phyloP scores from a whole-genome alignment of 2,329 filamentous ascomycete species.

The Cytospora schulzeri region DNA sequence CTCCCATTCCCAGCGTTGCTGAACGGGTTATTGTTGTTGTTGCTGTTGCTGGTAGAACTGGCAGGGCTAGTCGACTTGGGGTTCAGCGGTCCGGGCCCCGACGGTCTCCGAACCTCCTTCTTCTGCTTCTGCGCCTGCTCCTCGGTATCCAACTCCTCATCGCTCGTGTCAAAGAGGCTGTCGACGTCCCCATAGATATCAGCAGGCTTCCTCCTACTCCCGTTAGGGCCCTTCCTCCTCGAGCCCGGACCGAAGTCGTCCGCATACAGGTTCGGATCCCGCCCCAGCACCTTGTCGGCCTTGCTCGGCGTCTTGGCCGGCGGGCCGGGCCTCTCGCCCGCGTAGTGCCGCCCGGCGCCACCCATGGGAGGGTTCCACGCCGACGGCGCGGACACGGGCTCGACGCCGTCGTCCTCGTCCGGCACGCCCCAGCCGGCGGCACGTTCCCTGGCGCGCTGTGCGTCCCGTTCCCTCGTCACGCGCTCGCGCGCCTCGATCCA shows the following conservation, averaged over 20 bases:
- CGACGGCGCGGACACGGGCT: conserved; percentile 25
- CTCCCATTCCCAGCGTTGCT: conserved; percentile 44
- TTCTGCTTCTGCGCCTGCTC: conserved; percentile 35
- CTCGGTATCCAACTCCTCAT: conserved; percentile 41
- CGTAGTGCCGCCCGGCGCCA: conserved; percentile 38
- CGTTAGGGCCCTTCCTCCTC: conserved; percentile 42
- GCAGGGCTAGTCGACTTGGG: conserved; percentile 44
- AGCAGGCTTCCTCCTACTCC: conserved; percentile 40
- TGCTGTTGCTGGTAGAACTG: conserved; percentile 34
- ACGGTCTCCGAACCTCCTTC: conserved; percentile 38
- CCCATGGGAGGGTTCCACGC: conserved; percentile 34
- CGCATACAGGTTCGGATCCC: conserved; percentile 57
- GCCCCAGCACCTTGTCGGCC: conserved; percentile 60
- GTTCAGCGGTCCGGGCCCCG: conserved; percentile 40
- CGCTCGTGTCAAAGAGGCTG: conserved; percentile 33
- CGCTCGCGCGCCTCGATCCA: conserved; percentile 74
- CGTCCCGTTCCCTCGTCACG: conserved; percentile 58
- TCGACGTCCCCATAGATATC: conserved; percentile 37
- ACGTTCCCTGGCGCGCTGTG: conserved; percentile 64
- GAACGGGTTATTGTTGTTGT: conserved; percentile 42
- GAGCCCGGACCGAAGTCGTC: conserved; percentile 50
- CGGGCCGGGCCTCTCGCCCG: conserved; percentile 11
- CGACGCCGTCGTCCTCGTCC: conserved; percentile 33
- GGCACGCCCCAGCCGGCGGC: conserved; percentile 66
- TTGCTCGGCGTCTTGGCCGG: conserved; percentile 52